Evolutionary conservation across 306 rosid genomes (phyloP), one percentile per base, ranked within the genome.

Genomic region (Fragaria iinumae): DNA sequence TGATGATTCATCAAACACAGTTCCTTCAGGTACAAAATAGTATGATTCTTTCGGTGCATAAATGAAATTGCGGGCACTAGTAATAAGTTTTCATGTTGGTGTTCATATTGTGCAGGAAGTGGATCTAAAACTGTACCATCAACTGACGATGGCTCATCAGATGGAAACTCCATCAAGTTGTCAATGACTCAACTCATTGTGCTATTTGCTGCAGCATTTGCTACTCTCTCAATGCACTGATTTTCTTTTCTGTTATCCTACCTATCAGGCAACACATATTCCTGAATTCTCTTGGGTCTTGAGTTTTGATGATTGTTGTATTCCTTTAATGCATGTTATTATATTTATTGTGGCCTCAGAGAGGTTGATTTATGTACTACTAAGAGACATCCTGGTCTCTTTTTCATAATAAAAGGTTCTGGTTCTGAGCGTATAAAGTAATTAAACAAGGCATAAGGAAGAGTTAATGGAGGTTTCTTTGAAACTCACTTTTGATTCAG

Each of bases 111-210:
- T 77, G 83, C 84, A 93, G 96, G 93, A 75, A 45, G 80, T 1
- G 92, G 93, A 72, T 82, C 94, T 14, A 86, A 77, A 69, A 83
- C 77, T 53, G 86, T 84, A 18, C 96, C 97, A 47, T 34, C 94
- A 11, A 60, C 88, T 27, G 86, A 76, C 4, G 78, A 64, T 27
- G 86, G 81, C 71, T 56, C 91, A 0, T 93, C 97, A 11, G 56
- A 69, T 0, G 97, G 89, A 77, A 89, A 83, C 70, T 81, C 91
- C 75, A 57, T 81, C 87, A 79, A 79, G 77, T 49, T 84, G 38
- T 85, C 80, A 7, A 41, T 93, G 0, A 71, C 81, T 81, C 87
- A 90, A 71, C 74, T 90, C 76, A 64, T 88, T 62, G 29, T 85
- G 57, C 69, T 83, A 80, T 53, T 86, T 69, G 91, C 89, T 14